Evolutionary conservation across 768 basidiomycete genomes (phyloP), one percentile per base, ranked within the genome.

Genomic region (Phylloporus rhodoxanthus): DNA sequence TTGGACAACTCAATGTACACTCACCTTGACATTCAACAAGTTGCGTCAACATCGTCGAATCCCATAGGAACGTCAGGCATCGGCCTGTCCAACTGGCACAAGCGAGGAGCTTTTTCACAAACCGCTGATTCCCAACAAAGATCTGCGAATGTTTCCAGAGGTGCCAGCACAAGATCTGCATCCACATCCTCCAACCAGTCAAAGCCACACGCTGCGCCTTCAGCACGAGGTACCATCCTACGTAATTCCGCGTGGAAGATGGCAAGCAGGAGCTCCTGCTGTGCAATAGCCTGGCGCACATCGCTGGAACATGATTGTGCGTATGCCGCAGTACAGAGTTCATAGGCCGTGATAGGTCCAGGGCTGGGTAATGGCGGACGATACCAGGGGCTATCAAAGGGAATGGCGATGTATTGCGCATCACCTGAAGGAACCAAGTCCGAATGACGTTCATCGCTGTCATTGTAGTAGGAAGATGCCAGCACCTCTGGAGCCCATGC

Each of bases 371-470:
- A 59, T 28, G 68, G 65, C 28, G 50, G 57, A 20, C 57, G 64
- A 52, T 70, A 71, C 65, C 73, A 75, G 4, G 68, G 69, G 36
- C 68, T 75, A 44, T 68, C 68, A 29, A 55, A 60, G 10, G 68
- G 64, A 41, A 76, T 73, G 44, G 60, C 65, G 43, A 75, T 59
- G 39, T 71, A 70, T 54, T 76, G 75, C 3, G 62, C 67, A 39
- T 66, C 63, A 21, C 59, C 59, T 32, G 66, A 58, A 14, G 46
- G 32, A 17, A 55, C 51, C 8, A 57, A 60, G 4, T 47, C 57
- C 7, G 59, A 57, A 29, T 2, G 43, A 48, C 51, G 57, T 25
- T 58, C 61, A 20, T 60, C 67, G 14, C 57, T 58, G 29, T 57
- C 55, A 21, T 57, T 55, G 17, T 53, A 47, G 39, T 51, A 60